Percentiles rank a stretch among this genome's conserved stretches.
phyloP scores from a whole-genome alignment of 1,284 basidiomycete species.

The Fomitiporia mediterranea region DNA sequence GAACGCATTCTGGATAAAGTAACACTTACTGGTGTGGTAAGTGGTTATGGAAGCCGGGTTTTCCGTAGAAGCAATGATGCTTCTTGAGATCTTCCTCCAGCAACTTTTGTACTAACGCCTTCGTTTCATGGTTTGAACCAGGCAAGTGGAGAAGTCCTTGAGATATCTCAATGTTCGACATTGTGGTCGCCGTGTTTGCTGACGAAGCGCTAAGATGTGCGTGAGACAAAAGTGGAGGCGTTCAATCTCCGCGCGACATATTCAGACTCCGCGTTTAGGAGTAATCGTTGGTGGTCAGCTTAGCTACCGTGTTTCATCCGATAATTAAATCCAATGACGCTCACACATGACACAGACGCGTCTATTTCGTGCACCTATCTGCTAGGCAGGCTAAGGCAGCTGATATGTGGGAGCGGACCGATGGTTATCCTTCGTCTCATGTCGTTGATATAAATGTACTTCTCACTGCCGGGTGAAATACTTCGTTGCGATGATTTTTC shows the following conservation, averaged over 20 bases:
- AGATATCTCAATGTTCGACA: neutral
- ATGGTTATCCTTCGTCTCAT: no score
- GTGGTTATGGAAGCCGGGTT: constrained; percentile 57
- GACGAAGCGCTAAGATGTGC: neutral
- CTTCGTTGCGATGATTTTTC: neutral
- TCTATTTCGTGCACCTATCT: no score
- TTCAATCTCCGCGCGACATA: no score
- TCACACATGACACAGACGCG: no score
- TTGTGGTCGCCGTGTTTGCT: neutral
- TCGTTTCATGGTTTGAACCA: constrained; percentile 31
- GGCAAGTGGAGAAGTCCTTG: constrained; percentile 12
- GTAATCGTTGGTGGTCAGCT: no score
- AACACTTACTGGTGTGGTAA: constrained; percentile 53
- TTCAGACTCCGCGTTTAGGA: constrained; percentile 3
- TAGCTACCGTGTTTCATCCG: no score
- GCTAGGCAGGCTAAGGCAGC: no score
- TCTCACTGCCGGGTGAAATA: no score
- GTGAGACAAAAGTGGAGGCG: neutral
- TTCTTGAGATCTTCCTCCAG: constrained; percentile 50
- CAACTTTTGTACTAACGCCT: constrained; percentile 41
- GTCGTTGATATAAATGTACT: no score
- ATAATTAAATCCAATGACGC: no score
- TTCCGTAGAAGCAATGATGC: constrained; percentile 55
- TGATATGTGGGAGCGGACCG: no score
- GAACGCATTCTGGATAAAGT: neutral